phyloP scores from a whole-genome alignment of 805 yeast species.

The Ogataea methanolica region DNA sequence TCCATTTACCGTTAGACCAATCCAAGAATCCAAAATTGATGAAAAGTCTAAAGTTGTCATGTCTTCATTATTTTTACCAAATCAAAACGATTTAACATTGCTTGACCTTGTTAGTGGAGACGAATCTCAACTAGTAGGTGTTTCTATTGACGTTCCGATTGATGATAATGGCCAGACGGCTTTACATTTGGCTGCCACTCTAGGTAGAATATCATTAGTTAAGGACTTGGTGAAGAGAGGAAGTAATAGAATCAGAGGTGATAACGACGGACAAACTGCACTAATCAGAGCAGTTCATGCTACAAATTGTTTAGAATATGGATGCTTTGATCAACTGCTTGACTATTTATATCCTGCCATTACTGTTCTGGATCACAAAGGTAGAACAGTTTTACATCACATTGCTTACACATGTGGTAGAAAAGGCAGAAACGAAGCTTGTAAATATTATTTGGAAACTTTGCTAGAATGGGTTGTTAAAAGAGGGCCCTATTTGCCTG shows the following conservation, averaged over 20 bases:
- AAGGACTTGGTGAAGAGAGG: conserved; percentile 62
- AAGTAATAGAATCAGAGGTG: conserved; percentile 66
- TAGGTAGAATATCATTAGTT: conserved; percentile 73
- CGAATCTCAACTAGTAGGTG: conserved; percentile 27
- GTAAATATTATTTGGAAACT: conserved; percentile 67
- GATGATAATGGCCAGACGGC: conserved; percentile 94
- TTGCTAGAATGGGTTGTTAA: conserved; percentile 74
- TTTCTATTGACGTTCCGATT: conserved; percentile 77
- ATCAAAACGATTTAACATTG: conserved; percentile 28
- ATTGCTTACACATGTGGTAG: conserved; percentile 77
- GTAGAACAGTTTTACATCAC: conserved; percentile 82
- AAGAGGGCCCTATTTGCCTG: conserved; percentile 41
- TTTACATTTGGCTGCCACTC: conserved; percentile 92
- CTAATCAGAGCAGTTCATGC: conserved; percentile 79
- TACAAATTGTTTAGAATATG: conserved; percentile 76
- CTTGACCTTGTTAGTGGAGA: conserved; percentile 25
- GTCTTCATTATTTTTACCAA: conserved; percentile 47
- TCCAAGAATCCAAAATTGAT: conserved; percentile 24
- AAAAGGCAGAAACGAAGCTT: conserved; percentile 66
- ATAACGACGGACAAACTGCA: conserved; percentile 84
- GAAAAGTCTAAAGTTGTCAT: conserved; percentile 35
- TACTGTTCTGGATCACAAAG: conserved; percentile 58
- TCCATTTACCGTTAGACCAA: conserved; percentile 47
- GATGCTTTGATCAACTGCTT: conserved; percentile 66
- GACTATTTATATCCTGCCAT: conserved; percentile 74